Percentiles rank a stretch among this genome's conserved stretches.
phyloP scores from a whole-genome alignment of 768 basidiomycete genomes.

The Tylopilus rubrobrunneus region DNA sequence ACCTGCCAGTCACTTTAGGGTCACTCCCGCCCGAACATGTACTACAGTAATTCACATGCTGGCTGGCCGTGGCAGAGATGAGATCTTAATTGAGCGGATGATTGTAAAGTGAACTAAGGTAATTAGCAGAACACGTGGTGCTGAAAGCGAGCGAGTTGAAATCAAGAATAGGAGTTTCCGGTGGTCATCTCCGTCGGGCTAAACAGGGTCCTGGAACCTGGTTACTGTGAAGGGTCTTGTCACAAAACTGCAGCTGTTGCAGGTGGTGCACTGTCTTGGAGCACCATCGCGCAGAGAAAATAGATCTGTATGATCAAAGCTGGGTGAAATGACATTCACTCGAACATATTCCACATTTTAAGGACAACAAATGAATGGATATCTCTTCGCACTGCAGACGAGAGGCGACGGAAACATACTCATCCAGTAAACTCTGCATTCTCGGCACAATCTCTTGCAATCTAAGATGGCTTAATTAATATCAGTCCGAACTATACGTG shows the following conservation, averaged over 20 bases:
- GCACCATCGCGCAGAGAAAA: background rate
- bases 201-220: background rate
- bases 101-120: background rate
- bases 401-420: constrained; percentile 16
- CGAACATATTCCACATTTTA: constrained; percentile 15
- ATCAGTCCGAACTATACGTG: background rate
- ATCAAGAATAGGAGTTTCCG: constrained; percentile 4
- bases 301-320: constrained; percentile 1
- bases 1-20: too few relatives aligned
- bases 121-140: background rate
- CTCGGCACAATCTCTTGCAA: constrained; percentile 65
- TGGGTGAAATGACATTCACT: constrained; percentile 14
- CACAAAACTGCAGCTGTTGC: background rate
- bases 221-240: background rate
- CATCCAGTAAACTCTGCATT: constrained; percentile 47
- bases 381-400: constrained; percentile 6
- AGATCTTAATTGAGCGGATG: background rate
- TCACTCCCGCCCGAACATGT: too few relatives aligned
- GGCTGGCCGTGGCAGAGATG: background rate
- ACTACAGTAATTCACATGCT: background rate
- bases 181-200: constrained; percentile 16
- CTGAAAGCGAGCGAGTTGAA: background rate
- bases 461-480: constrained; percentile 34
- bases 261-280: background rate
- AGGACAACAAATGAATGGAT: constrained; percentile 9